A percentile compares a stretch with the other conserved stretches of the same genome.
Evolutionary conservation across 2,329 filamentous ascomycete species (phyloP).

Genomic region (Gnomoniopsis sp.): DNA sequence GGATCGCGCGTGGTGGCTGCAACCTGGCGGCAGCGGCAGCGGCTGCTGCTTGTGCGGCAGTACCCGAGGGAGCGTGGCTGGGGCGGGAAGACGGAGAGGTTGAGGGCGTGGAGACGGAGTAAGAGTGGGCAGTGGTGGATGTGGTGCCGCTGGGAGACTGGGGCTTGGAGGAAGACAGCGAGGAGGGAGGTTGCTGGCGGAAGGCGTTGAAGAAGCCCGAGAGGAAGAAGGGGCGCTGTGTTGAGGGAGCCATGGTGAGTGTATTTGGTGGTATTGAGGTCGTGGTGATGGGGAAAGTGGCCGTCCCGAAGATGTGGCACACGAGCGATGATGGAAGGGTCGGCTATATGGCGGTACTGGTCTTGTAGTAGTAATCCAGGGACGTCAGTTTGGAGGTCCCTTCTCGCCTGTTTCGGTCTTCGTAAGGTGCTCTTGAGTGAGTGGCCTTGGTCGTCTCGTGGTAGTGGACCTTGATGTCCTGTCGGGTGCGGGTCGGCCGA

Average conservation of each 20-base stretch:
- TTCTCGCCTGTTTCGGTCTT: not conserved
- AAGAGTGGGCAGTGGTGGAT: conserved; percentile 21
- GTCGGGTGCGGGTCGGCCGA: not conserved
- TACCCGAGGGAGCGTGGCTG: conserved; percentile 14
- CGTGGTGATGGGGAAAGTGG: not conserved
- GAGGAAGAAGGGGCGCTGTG: conserved; percentile 53
- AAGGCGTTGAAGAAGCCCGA: conserved; percentile 55
- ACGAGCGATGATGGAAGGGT: not conserved
- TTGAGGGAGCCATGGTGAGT: conserved; percentile 39
- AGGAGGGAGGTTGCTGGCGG: conserved; percentile 41
- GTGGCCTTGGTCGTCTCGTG: not conserved
- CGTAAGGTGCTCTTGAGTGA: not conserved
- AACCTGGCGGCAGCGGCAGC: conserved; percentile 12
- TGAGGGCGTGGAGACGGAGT: conserved; percentile 22
- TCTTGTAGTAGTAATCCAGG: not conserved
- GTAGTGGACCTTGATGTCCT: not conserved
- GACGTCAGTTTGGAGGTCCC: no score
- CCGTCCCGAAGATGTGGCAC: not conserved
- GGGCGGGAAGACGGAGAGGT: conserved; percentile 25
- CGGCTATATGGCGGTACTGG: not conserved
- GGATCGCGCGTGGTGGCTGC: conserved; percentile 28
- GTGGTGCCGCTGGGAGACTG: conserved; percentile 28
- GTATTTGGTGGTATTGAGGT: not conserved
- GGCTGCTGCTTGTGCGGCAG: conserved; percentile 28
- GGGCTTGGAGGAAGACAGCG: conserved; percentile 29